Base-by-base conservation (phyloP, 2,329 filamentous ascomycete species). In the Dactylellina haptotyla region DNA sequence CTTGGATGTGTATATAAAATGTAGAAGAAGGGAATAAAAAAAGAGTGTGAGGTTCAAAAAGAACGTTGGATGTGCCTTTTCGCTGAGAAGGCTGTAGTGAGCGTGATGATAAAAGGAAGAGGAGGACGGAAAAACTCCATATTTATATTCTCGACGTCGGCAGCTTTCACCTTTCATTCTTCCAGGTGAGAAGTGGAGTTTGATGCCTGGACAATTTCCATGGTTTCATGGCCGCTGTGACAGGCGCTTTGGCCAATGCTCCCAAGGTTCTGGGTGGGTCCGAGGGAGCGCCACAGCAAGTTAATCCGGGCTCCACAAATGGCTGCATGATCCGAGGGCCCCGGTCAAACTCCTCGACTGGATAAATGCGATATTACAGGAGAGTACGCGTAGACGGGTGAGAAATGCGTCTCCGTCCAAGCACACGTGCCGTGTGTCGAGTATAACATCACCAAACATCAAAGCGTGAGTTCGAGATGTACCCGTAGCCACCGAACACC, bases 21-120 rank as follows among this genome's bases (percentile, higher is more conserved):
- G 18, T 23, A 77, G 16, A 50, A 78, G 64, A 6, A 43, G 30
- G 20, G 53, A 45, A 48, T 76, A 30, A 73, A 70, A 77, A 77
- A 79, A 76, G 45, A 58, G 48, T 61, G 54, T 69, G 32, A 18
- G 28, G 50, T 58, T 64, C 32, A 54, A 53, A 71, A 62, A 53
- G 58, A 58, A 63, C 28, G n/a, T 70, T 69, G 54, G 61, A 57
- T 25, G 8, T 41, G 56, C 65, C 65, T 43, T 70, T 70, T 70
- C 65, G 37, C 65, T 56, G 65, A 70, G 48, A 63, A 70, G 65
- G 65, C 48, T 46, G 12, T 56, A 70, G 57, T 34, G 65, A 62
- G 65, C 57, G 65, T 70, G 57, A 30, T 61, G 20, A 37, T 34
- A 30, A 39, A 46, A 56, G 65, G 18, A 54, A 48, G 34, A 62